phyloP scores from a whole-genome alignment of 805 yeast species.

The Grigorovia jiainica region DNA sequence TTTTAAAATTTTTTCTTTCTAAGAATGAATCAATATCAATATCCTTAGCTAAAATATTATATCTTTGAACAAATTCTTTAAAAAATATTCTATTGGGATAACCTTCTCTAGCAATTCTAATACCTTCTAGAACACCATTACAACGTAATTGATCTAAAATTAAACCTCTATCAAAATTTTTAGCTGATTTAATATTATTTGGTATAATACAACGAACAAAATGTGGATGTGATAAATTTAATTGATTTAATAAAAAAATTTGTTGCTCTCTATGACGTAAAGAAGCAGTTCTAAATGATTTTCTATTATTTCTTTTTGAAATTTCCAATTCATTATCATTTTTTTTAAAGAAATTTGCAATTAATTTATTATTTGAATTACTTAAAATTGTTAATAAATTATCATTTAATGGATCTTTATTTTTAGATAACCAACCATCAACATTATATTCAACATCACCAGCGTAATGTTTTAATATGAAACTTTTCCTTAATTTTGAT shows the following conservation, averaged over 20 bases:
- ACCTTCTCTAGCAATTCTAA: conserved; percentile 93
- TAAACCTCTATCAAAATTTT: conserved; percentile 58
- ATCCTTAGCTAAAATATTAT: conserved; percentile 49
- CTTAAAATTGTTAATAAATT: conserved; percentile 54
- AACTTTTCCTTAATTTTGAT: conserved; percentile 67
- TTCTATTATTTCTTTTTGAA: conserved; percentile 6
- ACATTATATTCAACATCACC: conserved; percentile 91
- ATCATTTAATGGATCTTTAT: conserved; percentile 86
- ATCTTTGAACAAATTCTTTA: conserved; percentile 67
- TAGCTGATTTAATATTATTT: conserved; percentile 63
- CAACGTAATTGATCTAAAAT: conserved; percentile 87
- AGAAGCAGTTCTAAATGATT: conserved; percentile 53
- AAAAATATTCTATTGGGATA: conserved; percentile 88
- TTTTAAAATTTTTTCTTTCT: conserved; percentile 38
- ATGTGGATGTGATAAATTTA: conserved; percentile 82
- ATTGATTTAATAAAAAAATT: conserved; percentile 55
- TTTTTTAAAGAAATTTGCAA: conserved; percentile 45
- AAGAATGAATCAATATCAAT: conserved; percentile 27
- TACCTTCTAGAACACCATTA: conserved; percentile 97
- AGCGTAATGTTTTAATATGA: conserved; percentile 85
- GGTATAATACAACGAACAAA: conserved; percentile 95
- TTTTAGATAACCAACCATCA: conserved; percentile 89
- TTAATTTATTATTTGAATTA: conserved; percentile 45
- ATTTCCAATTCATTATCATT: conserved; percentile 2
- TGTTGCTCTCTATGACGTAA: conserved; percentile 85